Evolutionary conservation across 352 stramenopile genomes (phyloP), one percentile per base, ranked within the genome.

Genomic region (Phytopythium vexans): DNA sequence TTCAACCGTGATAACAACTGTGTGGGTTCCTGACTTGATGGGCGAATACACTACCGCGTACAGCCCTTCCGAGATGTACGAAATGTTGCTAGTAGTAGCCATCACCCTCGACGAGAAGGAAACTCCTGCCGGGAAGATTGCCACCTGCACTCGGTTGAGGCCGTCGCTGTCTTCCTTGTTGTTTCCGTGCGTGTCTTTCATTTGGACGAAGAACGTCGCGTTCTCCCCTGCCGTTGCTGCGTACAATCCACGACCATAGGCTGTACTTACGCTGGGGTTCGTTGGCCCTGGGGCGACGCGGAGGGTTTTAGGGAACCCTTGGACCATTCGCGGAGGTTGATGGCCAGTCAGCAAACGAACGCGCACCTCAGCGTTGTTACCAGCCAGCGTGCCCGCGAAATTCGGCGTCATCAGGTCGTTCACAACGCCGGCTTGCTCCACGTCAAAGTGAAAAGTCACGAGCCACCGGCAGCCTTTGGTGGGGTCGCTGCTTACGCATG

Each of bases 31-130:
- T 37, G 82, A 96, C 36, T 81, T 69, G 40, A 89, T 70, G 1
- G 93, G 90, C 1, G 74, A 66, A 66, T 97, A 98, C 11, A 59
- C 78, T 14, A 97, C 74, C 11, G 82, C 82, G 73, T 97, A 97
- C 27, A 80, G 52, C 9, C 92, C 91, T 34, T 93, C 80, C 6
- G 56, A 68, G 15, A 85, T 46, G 44, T 89, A 90, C 6, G 48
- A 48, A 0, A 97, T 74, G 4, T 52, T 54, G 12, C 71, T 83
- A 3, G 78, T 52, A 0, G 60, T 41, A 0, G 69, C 60, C 5
- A 68, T 32, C 49, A 74, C 60, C 6, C 2, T 35, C 0, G 59
- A 35, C 9, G 53, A 21, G n/a, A 72, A 82, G 4, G 58, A 41
- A 3, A 66, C 65, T 3, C 41, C 60, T 3, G 66, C 55, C 0